Base-by-base conservation (phyloP, 106 monocot genomes). In the Hemerocallis citrina region DNA sequence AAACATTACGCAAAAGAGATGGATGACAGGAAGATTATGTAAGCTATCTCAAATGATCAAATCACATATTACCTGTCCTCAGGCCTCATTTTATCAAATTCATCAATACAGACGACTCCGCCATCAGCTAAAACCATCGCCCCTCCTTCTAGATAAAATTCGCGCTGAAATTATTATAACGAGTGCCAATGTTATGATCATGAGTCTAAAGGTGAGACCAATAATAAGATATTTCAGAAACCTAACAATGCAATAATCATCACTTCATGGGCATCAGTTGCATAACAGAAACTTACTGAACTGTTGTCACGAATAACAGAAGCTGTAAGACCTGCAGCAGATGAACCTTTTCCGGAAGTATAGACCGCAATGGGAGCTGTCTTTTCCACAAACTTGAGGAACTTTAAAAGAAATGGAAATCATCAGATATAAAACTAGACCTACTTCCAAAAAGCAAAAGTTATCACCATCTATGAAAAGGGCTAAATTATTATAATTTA, bases 81-180 rank as follows among this genome's bases (percentile, higher is more conserved):
- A 48, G 87, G 79, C 49, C 96, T 96, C 96, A 96, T 96, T 77
- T 96, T 96, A 45, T 96, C 96, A 80, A 96, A 96, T 68, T 96
- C 96, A 64, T 96, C 96, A 57, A 96, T 96, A 50, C 96, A 96
- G 19, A 96, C 96, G 21, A 96, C 96, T 70, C 96, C 96, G 3
- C 96, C 96, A 79, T 96, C 96, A n/a, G 96, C 86, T 50, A 96
- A 79, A 64, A 96, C 96, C 96, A 96, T 96, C 36, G 96, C 96
- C 23, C 96, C 96, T 70, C 96, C 96, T 96, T 96, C 96, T 21
- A 96, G 74, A 70, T 96, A 96, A 73, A 96, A 96, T 67, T 96
- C 96, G 59, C 96, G 87, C 96, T 96, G 86, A 61, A 68, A 65
- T 21, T 14, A 34, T 27, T 58, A 39, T 24, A 47, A 59, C 14